Conservation (phyloP, 257 asterid species). For the Mitragyna speciosa region DNA sequence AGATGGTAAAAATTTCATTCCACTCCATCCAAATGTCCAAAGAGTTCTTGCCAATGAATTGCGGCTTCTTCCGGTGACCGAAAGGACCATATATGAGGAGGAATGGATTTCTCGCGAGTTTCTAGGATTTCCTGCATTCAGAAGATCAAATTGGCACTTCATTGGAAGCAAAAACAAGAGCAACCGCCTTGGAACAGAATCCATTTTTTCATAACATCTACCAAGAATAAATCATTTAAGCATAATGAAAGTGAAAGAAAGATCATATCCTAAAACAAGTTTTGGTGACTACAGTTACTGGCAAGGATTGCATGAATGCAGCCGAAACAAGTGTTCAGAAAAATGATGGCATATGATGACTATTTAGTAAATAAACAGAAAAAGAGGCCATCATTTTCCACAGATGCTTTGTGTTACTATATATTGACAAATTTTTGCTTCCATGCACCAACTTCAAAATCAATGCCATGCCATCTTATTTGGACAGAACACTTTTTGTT, state of each 20-base stretch:
- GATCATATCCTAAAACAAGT: neutral
- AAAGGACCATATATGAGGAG: slow-evolving; percentile 36
- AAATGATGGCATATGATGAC: neutral
- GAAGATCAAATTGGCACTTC: slow-evolving; percentile 7
- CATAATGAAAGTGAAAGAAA: neutral
- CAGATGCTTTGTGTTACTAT: neutral
- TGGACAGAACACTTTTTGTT: neutral
- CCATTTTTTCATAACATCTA: neutral
- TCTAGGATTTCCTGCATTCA: slow-evolving; percentile 50
- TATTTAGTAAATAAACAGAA: neutral
- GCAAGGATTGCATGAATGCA: neutral
- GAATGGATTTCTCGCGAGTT: slow-evolving; percentile 22
- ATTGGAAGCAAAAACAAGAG: neutral
- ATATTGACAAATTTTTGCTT: too few relatives aligned
- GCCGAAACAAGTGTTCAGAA: neutral
- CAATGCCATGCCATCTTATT: slow-evolving; percentile 3
- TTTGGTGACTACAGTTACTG: neutral
- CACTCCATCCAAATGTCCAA: slow-evolving; percentile 32
- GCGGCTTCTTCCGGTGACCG: slow-evolving; percentile 39
- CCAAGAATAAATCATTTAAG: neutral
- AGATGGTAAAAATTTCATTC: slow-evolving; percentile 30
- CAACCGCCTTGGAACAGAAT: neutral
- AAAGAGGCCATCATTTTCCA: too few relatives aligned
- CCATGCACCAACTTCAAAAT: neutral
- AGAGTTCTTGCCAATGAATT: slow-evolving; percentile 23